Evolutionary conservation across 176 grass and related monocot species (phyloP), one percentile per base, ranked within the genome.

Genomic region (Aegilops umbellulata): DNA sequence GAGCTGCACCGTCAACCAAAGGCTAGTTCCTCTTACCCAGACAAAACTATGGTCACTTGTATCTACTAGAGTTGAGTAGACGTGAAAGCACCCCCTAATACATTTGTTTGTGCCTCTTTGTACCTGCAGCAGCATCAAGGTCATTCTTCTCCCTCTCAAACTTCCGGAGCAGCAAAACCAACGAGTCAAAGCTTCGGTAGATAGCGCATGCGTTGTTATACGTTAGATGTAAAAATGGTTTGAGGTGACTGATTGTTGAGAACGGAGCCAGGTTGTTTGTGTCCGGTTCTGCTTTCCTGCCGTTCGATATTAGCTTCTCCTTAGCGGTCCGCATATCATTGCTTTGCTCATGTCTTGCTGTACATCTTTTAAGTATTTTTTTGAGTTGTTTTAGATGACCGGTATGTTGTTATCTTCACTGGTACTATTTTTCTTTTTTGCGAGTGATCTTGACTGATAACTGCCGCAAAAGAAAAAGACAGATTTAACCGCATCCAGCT

Each of bases 141-240:
- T 94, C 97, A 39, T 99, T 99, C 85, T 99, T 97, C 92, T 99
- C 94, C 61, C 94, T 99, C 38, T 96, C 97, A 85, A 99, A 91
- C 84, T 99, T 99, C 88, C 88, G 97, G 90, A 99, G 97, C 89
- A 99, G 90, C 94, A 99, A 88, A 83, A 97, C 92, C 10, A 94
- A 88, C 6, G 94, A 99, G 61, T 87, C 92, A 5, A 99, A 94
- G 85, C 90, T 87, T 79, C 89, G 94, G 94, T 99, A 94, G 94
- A 97, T 99, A 94, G 87, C 73, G 87, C 73, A 80, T 36, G n/a
- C 74, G 20, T 63, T 79, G 60, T 76, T 65, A 74, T 63, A 85
- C 53, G 64, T 49, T 94, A 88, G 92, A 87, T 85, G 67, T 88
- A 78, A 88, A 86, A 63, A 88, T 92, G 46, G 88, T 86, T 90